Base-by-base conservation (phyloP, 345 rosid species). In the Gossypium turneri region DNA sequence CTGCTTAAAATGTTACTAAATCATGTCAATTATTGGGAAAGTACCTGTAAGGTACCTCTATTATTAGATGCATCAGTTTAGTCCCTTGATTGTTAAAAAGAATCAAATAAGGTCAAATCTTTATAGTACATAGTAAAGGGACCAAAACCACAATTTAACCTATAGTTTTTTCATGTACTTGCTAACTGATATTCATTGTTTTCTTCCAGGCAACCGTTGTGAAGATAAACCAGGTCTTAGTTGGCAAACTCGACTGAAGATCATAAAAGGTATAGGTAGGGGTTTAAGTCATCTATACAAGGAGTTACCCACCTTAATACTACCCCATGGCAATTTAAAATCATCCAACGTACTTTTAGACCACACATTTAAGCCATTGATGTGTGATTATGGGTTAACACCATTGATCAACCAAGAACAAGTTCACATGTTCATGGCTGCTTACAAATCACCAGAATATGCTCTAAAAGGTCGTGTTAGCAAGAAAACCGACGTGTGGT, bases 311-410 rank as follows among this genome's bases (percentile, higher is more conserved):
- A 83, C 80, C 8, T 67, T 86, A 0, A 69, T 84, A 2, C 82
- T 87, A 15, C 89, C 97, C 34, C 93, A 92, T 50, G 97, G 94
- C 57, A 94, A 92, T 76, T 84, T 90, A 12, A 92, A 92, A 75
- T 92, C 97, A 73, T 92, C 94, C 0, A 92, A 92, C 53, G 92
- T 92, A 8, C 89, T 92, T 11, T 78, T 92, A 0, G 85, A 86
- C 64, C 83, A 84, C 17, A 74, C 77, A 56, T 80, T 79, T 12
- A 88, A 86, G 74, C 92, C 94, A 2, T 76, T 83, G 47, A 60
- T 92, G 51, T 84, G 88, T 1, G 94, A 90, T 48, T 91, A 89
- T 57, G 86, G 87, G 8, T 68, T 90, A 25, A 75, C 88, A 67
- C 94, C 91, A 0, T 82, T 90, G 76, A 84, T 87, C 79, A 91